Evolutionary conservation across 768 basidiomycete species (phyloP).

Genomic region (Crucibulum laeve): DNA sequence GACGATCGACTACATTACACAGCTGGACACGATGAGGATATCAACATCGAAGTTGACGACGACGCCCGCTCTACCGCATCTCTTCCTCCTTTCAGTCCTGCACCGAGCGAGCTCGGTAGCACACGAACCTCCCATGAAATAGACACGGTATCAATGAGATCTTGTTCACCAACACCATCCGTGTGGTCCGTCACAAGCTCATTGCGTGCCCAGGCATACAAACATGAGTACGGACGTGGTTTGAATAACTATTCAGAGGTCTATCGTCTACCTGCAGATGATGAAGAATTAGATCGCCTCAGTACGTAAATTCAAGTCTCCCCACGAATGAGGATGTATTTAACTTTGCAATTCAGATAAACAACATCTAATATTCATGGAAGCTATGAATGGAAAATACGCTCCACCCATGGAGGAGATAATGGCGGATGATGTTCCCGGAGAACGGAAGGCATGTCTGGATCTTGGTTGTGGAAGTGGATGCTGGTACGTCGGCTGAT

Average conservation of each 20-base stretch:
- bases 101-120: constrained; percentile 28
- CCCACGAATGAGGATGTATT: not conserved
- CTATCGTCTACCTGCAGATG: constrained; percentile 75
- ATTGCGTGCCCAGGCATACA: constrained; percentile 52
- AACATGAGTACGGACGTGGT: constrained; percentile 62
- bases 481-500: constrained; percentile 48
- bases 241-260: constrained; percentile 79
- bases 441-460: constrained; percentile 57
- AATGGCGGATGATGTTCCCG: constrained; percentile 54
- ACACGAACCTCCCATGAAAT: constrained; percentile 54
- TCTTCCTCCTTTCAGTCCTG: constrained; percentile 29
- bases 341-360: constrained; percentile 38
- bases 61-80: constrained; percentile 42
- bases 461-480: constrained; percentile 83
- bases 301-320: constrained; percentile 33
- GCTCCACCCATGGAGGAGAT: constrained; percentile 53
- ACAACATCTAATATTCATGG: constrained; percentile 63
- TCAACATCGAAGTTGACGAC: constrained; percentile 19
- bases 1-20: too few species aligned
- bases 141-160: constrained; percentile 45
- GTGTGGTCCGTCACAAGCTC: constrained; percentile 67
- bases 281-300: constrained; percentile 68
- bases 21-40: too few species aligned
- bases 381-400: constrained; percentile 60
- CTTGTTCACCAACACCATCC: constrained; percentile 63